phyloP scores from a whole-genome alignment of 495 filamentous ascomycete genomes.

The Echria macrotheca region DNA sequence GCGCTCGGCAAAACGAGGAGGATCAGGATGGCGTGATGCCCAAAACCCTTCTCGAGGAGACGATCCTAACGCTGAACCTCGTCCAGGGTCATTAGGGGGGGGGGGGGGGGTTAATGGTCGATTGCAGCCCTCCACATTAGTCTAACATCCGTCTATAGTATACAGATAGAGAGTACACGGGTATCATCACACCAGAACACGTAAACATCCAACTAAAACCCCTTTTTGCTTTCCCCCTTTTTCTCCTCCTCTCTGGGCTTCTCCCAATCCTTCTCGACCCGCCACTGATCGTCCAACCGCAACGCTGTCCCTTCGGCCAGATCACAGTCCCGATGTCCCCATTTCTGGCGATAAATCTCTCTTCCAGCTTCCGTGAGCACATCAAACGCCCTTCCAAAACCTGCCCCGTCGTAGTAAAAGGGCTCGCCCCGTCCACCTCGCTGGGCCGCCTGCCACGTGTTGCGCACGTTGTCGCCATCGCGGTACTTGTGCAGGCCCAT shows the following conservation, averaged over 20 bases:
- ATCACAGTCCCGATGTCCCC: constrained; percentile 52
- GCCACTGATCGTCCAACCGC: constrained; percentile 47
- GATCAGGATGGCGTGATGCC: too few relatives aligned
- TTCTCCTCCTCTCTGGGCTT: background rate
- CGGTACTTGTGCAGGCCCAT: constrained; percentile 41
- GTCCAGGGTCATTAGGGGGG: too few relatives aligned
- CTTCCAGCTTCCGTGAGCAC: constrained; percentile 50
- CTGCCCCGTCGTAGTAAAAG: constrained; percentile 50
- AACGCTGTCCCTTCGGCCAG: constrained; percentile 34
- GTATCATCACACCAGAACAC: too few relatives aligned
- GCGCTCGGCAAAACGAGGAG: too few relatives aligned
- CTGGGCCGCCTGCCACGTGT: constrained; percentile 56
- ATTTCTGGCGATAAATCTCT: constrained; percentile 49
- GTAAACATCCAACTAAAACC: background rate
- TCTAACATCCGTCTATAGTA: too few relatives aligned
- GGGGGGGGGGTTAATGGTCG: too few relatives aligned
- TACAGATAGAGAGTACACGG: too few relatives aligned
- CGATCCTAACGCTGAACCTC: too few relatives aligned
- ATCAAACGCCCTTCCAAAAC: constrained; percentile 47
- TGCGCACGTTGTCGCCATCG: constrained; percentile 37
- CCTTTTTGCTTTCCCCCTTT: background rate
- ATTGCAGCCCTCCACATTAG: too few relatives aligned
- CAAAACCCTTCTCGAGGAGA: too few relatives aligned
- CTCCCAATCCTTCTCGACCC: constrained; percentile 38
- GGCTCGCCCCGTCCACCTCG: constrained; percentile 56